These are phyloP conservation scores for Leccinum angustisporum DNA, from an alignment of 1,284 basidiomycete genomes.

Conservation along the genomic window DNA sequence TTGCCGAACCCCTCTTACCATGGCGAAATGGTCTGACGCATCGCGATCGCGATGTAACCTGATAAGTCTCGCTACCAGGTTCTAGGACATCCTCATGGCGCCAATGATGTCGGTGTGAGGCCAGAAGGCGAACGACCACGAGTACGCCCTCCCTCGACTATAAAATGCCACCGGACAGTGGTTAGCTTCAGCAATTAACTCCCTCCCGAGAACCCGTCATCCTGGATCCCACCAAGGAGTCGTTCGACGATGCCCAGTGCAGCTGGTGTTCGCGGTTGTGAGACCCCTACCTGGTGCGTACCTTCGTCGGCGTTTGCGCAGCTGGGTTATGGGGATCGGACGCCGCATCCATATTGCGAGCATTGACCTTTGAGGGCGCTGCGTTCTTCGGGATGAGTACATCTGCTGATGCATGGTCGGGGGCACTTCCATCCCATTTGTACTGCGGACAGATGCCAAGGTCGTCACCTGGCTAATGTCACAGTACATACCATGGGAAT, in stretches of 20 bases:
- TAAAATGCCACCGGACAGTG: conserved; percentile 21
- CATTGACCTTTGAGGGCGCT: conserved; percentile 10
- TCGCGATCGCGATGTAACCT: conserved; percentile 28
- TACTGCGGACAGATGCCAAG: conserved; percentile 34
- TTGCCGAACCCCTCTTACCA: conserved; percentile 28
- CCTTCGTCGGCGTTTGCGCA: conserved; percentile 6
- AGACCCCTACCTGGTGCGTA: conserved; percentile 18
- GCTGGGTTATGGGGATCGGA: conserved; percentile 23
- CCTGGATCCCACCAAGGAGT: conserved; percentile 1
- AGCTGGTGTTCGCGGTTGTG: neutral
- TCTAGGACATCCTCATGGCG: conserved; percentile 58
- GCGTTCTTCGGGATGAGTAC: conserved; percentile 24
- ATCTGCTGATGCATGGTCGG: conserved; percentile 36
- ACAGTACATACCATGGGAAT: conserved; percentile 48
- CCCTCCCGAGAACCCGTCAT: conserved; percentile 10
- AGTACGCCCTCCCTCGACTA: conserved; percentile 20
- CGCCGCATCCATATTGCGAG: neutral
- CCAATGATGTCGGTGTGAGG: conserved; percentile 83
- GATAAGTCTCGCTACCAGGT: conserved; percentile 25
- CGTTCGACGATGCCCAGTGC: neutral
- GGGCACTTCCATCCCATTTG: conserved; percentile 39
- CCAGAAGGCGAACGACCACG: conserved; percentile 28
- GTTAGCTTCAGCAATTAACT: conserved; percentile 15
- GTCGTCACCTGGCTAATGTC: conserved; percentile 29
- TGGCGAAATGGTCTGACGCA: conserved; percentile 21